These are phyloP conservation scores for Lignosus rhinocerotis DNA, from an alignment of 1,284 basidiomycete species.

Conservation along the genomic window DNA sequence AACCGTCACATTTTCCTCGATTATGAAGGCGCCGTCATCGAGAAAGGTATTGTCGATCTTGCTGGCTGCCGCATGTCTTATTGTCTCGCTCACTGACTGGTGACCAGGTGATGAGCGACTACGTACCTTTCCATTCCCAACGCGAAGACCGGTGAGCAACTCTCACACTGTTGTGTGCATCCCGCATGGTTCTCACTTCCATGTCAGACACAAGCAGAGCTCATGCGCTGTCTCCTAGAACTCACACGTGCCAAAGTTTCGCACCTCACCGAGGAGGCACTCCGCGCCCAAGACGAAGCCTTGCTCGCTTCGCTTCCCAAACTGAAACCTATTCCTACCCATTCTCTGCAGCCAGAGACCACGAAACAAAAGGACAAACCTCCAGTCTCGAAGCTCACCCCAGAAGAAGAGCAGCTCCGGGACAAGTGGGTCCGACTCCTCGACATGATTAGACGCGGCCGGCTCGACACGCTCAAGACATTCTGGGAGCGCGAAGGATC, in stretches of 20 bases:
- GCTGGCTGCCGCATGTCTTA: background rate
- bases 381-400: slow-evolving; percentile 54
- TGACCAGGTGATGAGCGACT: slow-evolving; percentile 68
- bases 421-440: slow-evolving; percentile 81
- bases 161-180: background rate
- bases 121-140: slow-evolving; percentile 91
- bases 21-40: slow-evolving; percentile 70
- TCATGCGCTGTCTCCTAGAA: slow-evolving; percentile 86
- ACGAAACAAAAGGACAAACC: slow-evolving; percentile 45
- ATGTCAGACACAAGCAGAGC: slow-evolving; percentile 84
- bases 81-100: background rate
- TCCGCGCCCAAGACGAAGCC: slow-evolving; percentile 84
- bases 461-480: slow-evolving; percentile 75
- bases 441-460: slow-evolving; percentile 88
- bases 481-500: slow-evolving; percentile 81
- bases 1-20: slow-evolving; percentile 89
- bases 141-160: slow-evolving; percentile 78
- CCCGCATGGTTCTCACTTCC: slow-evolving; percentile 7
- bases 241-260: slow-evolving; percentile 85
- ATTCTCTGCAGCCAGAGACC: slow-evolving; percentile 19
- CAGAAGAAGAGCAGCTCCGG: slow-evolving; percentile 74
- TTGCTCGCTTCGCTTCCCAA: slow-evolving; percentile 86
- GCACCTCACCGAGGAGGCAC: slow-evolving; percentile 82
- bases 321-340: slow-evolving; percentile 50
- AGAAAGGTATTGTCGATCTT: slow-evolving; percentile 42